Evolutionary conservation across 176 grass and related monocot species (phyloP), one percentile per base, ranked within the genome.

Genomic region (Puccinellia tenuiflora): DNA sequence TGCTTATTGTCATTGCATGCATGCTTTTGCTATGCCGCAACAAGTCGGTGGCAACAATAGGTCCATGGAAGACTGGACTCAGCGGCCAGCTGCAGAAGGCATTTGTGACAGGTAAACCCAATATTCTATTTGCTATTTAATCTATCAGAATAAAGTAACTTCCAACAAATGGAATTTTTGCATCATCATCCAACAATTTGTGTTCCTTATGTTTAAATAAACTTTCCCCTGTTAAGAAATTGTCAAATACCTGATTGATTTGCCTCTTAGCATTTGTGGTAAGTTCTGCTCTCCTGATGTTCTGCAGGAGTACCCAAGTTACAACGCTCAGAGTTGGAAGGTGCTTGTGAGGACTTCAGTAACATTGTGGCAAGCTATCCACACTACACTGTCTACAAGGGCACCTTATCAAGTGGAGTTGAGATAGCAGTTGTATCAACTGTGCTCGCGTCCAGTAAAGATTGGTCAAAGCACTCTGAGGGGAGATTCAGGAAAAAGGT

Each of bases 341-440:
- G 85, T 90, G 97, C 97, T 48, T 99, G 97, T 84, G 97, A 99
- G 88, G 97, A 94, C 79, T 99, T 99, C 76, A 99, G 97, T 79
- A 99, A 99, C 46, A 96, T 99, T 54, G 85, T 96, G 5, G 22
- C 68, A 75, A 93, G 77, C 57, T 96, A 87, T 86, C 89, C 93
- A 62, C 81, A 99, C 11, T 92, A 90, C 86, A 96, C 80, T 31
- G 87, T 99, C 42, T 99, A 91, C 63, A 99, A 99, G 83, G 93
- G 97, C 79, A 96, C 97, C 70, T 93, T 99, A 83, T 99, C 97
- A 59, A 93, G 89, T 76, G 97, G 97, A 22, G 81, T 99, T 51
- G 97, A 99, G 88, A 96, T 99, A 84, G 97, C 93, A 50, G 97
- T 99, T 74, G 89, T 77, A 54, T 99, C 97, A 38, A 96, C 89